Percentiles rank a stretch among this genome's conserved stretches.
Evolutionary conservation across 768 basidiomycete species (phyloP).

Genomic region (Hygrocybe punicea): DNA sequence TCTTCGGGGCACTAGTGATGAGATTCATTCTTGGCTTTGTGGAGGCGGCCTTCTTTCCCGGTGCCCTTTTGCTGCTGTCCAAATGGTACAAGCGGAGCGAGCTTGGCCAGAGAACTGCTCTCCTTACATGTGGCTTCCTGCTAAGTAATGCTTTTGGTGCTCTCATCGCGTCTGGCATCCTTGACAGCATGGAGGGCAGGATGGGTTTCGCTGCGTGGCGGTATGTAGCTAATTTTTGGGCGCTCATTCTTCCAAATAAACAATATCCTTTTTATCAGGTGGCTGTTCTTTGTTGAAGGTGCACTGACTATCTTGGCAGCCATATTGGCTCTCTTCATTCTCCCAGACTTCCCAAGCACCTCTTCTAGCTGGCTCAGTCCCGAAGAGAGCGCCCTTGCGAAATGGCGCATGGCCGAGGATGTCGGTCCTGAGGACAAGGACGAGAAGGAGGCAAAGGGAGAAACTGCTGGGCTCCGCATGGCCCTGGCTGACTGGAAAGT

Average conservation of each 20-base stretch:
- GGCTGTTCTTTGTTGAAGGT: constrained; percentile 73
- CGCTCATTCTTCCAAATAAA: not conserved
- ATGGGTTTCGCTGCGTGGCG: constrained; percentile 72
- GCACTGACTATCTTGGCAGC: constrained; percentile 49
- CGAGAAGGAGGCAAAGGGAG: not conserved
- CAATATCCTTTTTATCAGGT: constrained; percentile 35
- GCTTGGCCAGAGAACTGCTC: constrained; percentile 63
- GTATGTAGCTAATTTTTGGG: constrained; percentile 29
- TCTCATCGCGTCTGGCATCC: constrained; percentile 71
- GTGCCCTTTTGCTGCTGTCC: constrained; percentile 46
- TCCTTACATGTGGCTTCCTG: constrained; percentile 68
- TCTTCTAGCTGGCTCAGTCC: constrained; percentile 43
- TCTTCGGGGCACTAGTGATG: constrained; percentile 56
- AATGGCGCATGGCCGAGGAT: constrained; percentile 62
- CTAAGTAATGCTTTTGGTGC: constrained; percentile 82
- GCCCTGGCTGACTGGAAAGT: constrained; percentile 72
- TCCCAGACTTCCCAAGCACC: constrained; percentile 69
- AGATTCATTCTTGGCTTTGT: constrained; percentile 77
- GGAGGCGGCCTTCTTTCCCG: constrained; percentile 69
- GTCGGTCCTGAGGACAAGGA: constrained; percentile 21
- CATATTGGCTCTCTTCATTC: constrained; percentile 53
- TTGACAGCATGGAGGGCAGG: constrained; percentile 66
- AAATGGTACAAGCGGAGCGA: constrained; percentile 75
- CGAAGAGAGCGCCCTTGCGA: constrained; percentile 55
- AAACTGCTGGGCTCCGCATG: constrained; percentile 45